These are phyloP conservation scores for Solanum sparsipilum DNA, from an alignment of 257 asterid species.

Conservation along the genomic window DNA sequence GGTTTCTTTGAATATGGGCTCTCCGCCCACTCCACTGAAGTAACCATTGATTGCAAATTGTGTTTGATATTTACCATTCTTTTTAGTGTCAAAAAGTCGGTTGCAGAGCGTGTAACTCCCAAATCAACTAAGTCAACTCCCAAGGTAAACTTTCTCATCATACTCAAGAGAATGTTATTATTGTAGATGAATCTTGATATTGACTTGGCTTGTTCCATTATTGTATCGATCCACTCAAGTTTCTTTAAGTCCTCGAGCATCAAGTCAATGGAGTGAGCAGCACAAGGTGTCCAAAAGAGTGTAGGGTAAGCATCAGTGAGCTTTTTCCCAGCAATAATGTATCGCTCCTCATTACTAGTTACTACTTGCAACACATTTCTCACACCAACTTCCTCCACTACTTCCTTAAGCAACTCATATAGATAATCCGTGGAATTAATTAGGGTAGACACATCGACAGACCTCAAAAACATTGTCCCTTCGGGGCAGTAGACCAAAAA, in stretches of 20 bases:
- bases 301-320: conserved; percentile 59
- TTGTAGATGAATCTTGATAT: conserved; percentile 69
- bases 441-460: conserved; percentile 49
- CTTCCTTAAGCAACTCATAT: conserved; percentile 58
- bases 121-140: conserved; percentile 75
- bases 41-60: conserved; percentile 70
- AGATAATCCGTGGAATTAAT: conserved; percentile 47
- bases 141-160: conserved; percentile 71
- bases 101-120: conserved; percentile 49
- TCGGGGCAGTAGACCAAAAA: conserved; percentile 55
- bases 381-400: conserved; percentile 73
- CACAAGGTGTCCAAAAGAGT: conserved; percentile 88
- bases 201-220: conserved; percentile 68
- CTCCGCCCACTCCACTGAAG: conserved; percentile 89
- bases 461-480: conserved; percentile 64
- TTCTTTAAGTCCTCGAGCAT: conserved; percentile 70
- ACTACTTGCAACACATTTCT: conserved; percentile 75
- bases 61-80: conserved; percentile 60
- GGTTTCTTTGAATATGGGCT: conserved; percentile 61
- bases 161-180: conserved; percentile 39
- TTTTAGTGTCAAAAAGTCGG: conserved; percentile 65
- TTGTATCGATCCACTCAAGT: conserved; percentile 38
- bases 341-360: conserved; percentile 61
- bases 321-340: conserved; percentile 60
- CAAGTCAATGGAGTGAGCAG: conserved; percentile 57